phyloP scores from a whole-genome alignment of 495 filamentous ascomycete genomes.

The Zalerion maritima region DNA sequence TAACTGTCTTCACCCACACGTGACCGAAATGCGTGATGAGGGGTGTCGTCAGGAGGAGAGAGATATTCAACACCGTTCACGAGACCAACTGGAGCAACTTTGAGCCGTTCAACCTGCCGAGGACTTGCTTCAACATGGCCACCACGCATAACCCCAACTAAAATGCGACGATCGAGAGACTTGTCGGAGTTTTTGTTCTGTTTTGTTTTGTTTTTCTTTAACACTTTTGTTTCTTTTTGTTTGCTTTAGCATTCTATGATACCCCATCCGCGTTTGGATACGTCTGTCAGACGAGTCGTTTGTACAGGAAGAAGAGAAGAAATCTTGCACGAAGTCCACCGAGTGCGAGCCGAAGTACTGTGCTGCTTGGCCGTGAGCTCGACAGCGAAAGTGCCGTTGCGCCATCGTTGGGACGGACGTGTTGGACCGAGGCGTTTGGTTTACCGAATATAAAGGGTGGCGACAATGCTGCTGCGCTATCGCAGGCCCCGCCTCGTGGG shows the following conservation, averaged over 20 bases:
- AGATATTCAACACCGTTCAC: too few species aligned
- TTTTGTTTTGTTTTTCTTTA: conserved; percentile 3
- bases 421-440: conserved; percentile 35
- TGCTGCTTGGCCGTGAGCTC: conserved; percentile 16
- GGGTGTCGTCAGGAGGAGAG: not conserved
- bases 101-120: not conserved
- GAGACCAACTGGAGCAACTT: not conserved
- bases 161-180: conserved; percentile 7
- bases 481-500: conserved; percentile 38
- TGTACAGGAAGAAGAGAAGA: not conserved
- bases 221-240: conserved; percentile 7
- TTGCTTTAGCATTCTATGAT: conserved; percentile 34
- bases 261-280: conserved; percentile 44
- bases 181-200: conserved; percentile 6
- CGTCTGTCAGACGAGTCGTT: conserved; percentile 13
- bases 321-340: conserved; percentile 16
- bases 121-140: conserved; percentile 4
- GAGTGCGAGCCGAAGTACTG: conserved; percentile 10
- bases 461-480: conserved; percentile 43
- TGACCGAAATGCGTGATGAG: conserved; percentile 4
- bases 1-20: not conserved
- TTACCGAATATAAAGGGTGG: too few species aligned
- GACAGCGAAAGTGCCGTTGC: conserved; percentile 42
- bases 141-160: conserved; percentile 14
- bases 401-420: conserved; percentile 45